Percentiles rank a stretch among this genome's conserved stretches.
phyloP scores from a whole-genome alignment of 192 early-diverging fungal species.

The Funneliformis mosseae region DNA sequence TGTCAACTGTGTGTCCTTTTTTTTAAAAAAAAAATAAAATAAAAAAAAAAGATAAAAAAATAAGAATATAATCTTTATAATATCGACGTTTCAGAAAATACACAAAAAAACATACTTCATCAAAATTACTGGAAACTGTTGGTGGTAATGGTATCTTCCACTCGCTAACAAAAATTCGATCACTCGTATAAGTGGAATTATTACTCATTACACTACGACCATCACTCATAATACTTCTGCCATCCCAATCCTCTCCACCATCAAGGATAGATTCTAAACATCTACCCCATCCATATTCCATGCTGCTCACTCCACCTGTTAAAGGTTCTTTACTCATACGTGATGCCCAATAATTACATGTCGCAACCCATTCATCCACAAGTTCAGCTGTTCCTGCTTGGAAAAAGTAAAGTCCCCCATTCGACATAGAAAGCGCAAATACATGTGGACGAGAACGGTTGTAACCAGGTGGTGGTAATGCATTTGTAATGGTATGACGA shows the following conservation, averaged over 20 bases:
- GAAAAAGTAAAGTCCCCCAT: slow-evolving; percentile 90
- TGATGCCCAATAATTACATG: slow-evolving; percentile 95
- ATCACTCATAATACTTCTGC: slow-evolving; percentile 32
- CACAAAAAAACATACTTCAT: slow-evolving; percentile 31
- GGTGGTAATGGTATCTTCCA: slow-evolving; percentile 56
- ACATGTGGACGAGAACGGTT: slow-evolving; percentile 73
- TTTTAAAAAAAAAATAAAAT: not conserved
- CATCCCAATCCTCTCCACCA: slow-evolving; percentile 25
- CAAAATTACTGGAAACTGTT: slow-evolving; percentile 42
- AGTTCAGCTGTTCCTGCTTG: slow-evolving; percentile 72
- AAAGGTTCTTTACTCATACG: slow-evolving; percentile 88
- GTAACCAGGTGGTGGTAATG: slow-evolving; percentile 85
- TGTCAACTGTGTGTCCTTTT: slow-evolving; percentile 57
- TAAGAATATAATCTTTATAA: not conserved
- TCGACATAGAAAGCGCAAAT: slow-evolving; percentile 82
- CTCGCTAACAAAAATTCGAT: slow-evolving; percentile 47
- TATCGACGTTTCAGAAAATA: not conserved
- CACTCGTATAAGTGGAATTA: slow-evolving; percentile 35
- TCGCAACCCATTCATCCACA: slow-evolving; percentile 81
- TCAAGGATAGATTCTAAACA: slow-evolving; percentile 44
- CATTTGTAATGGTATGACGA: slow-evolving; percentile 82
- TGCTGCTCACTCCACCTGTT: slow-evolving; percentile 82
- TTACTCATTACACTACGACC: slow-evolving; percentile 29
- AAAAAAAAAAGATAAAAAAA: not conserved
- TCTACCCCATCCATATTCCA: slow-evolving; percentile 92